These are phyloP conservation scores for Pachysandra terminalis DNA, from an alignment of 164 flowering plant species.

Conservation along the genomic window DNA sequence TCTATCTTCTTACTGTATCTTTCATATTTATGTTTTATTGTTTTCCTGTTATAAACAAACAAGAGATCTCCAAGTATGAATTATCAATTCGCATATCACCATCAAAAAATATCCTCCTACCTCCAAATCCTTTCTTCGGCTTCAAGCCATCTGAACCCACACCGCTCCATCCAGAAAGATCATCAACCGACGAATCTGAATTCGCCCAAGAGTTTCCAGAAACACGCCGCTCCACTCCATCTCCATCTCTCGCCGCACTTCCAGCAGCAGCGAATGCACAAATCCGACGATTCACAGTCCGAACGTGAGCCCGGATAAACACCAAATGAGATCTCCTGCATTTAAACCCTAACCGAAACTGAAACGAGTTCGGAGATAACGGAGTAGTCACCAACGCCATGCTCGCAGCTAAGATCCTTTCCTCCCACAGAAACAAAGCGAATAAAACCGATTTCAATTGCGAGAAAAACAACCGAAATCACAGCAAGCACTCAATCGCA, in stretches of 20 bases:
- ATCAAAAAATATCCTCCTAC: slow-evolving; percentile 20
- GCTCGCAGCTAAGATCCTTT: background rate
- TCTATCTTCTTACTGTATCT: background rate
- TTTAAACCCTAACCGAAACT: slow-evolving; percentile 54
- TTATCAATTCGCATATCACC: too few species aligned
- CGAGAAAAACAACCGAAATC: too few species aligned
- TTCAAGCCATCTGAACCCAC: slow-evolving; percentile 21
- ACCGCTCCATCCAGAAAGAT: slow-evolving; percentile 38
- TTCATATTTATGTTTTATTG: too few species aligned
- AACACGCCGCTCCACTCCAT: slow-evolving; percentile 18
- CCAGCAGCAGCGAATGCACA: slow-evolving; percentile 18
- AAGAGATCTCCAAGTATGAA: too few species aligned
- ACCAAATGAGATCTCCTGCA: slow-evolving; percentile 22
- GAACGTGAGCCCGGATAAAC: slow-evolving; percentile 17
- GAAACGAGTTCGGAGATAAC: slow-evolving; percentile 58
- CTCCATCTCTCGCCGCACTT: slow-evolving; percentile 9
- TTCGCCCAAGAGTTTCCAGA: slow-evolving; percentile 25
- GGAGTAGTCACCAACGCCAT: slow-evolving; percentile 43
- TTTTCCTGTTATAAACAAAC: too few species aligned
- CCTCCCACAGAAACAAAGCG: background rate
- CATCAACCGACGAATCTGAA: slow-evolving; percentile 27
- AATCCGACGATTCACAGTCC: slow-evolving; percentile 14
- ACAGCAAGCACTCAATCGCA: too few species aligned
- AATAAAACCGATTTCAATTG: too few species aligned
- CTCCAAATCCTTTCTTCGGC: slow-evolving; percentile 37